Base-by-base conservation (phyloP, 1,284 basidiomycete genomes). In the Fomitiporia mediterranea region DNA sequence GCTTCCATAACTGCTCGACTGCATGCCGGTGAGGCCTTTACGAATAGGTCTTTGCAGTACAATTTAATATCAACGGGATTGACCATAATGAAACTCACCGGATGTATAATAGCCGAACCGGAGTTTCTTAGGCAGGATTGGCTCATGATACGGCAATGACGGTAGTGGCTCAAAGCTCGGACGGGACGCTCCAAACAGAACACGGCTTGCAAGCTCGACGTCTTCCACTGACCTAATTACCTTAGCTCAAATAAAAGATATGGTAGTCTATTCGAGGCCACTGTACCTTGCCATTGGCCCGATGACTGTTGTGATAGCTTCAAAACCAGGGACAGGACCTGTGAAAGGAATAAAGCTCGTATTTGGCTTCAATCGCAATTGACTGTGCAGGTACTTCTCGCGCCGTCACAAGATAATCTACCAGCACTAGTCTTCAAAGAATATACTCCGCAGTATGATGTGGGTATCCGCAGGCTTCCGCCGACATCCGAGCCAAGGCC, bases 401-500 rank as follows among this genome's bases (percentile, higher is more conserved):
- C 67, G 0, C 87, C 86, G 13, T 65, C 61, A 39, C 62, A 64
- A 37, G 80, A 79, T 32, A 85, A 72, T 28, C 89, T 71, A 1
- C 77, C 74, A 54, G 68, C 47, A 8, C 76, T 80, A 2, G 93
- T 89, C 68, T 94, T 96, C 43, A 96, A 64, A 4, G 86, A 81
- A 64, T 87, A 95, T 30, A 90, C 76, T 0, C 94, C 94, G 60
- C 86, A 90, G 65, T 87, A 93, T 2, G 80, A 77, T 0, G 91
- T 75, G 0, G 94, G 94, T 55, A 95, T 94, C 13, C 94, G 75
- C 58, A 84, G 66, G 66, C 83, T 86, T 25, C 91, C 92, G 44
- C 81, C 83, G 62, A 91, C 80, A 66, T 94, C 92, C 7, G 78
- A 81, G 1, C 93, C 94, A 58, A 92, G 75, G 0, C 94, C 94